These are phyloP conservation scores for Rutstroemia sp. DNA, from an alignment of 2,329 filamentous ascomycete genomes.

Conservation along the genomic window DNA sequence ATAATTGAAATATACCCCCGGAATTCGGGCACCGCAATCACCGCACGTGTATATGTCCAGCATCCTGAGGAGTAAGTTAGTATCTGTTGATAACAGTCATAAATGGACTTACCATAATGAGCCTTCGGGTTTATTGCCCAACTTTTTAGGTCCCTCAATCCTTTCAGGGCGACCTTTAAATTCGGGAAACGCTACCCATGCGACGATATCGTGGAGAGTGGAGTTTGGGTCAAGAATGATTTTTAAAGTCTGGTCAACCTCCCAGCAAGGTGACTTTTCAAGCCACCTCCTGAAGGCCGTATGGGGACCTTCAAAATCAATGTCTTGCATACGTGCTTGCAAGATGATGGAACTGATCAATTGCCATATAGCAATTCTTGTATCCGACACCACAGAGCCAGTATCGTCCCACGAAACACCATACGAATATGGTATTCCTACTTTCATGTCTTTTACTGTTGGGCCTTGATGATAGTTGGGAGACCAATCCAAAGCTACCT, in stretches of 20 bases:
- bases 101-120: conserved; percentile 13
- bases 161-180: not conserved
- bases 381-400: conserved; percentile 7
- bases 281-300: conserved; percentile 24
- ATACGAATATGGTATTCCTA: conserved; percentile 13
- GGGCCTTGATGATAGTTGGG: conserved; percentile 14
- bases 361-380: conserved; percentile 20
- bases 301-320: conserved; percentile 14
- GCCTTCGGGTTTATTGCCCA: conserved; percentile 7
- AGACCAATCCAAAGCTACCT: conserved; percentile 23
- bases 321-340: conserved; percentile 14
- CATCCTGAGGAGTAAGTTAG: conserved; percentile 6
- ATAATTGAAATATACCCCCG: conserved; percentile 20
- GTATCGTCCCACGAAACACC: conserved; percentile 26
- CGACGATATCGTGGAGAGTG: conserved; percentile 8
- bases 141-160: not conserved
- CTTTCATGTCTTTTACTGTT: not conserved
- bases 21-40: conserved; percentile 5
- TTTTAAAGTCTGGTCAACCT: conserved; percentile 17
- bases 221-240: conserved; percentile 5
- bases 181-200: conserved; percentile 14
- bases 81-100: not conserved
- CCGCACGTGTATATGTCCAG: conserved; percentile 6
- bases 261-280: conserved; percentile 19
- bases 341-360: conserved; percentile 14